A percentile compares a stretch with the other conserved stretches of the same genome.
These are phyloP conservation scores for Corynascus novoguineensis DNA, from an alignment of 495 filamentous ascomycete species.

Conservation along the genomic window DNA sequence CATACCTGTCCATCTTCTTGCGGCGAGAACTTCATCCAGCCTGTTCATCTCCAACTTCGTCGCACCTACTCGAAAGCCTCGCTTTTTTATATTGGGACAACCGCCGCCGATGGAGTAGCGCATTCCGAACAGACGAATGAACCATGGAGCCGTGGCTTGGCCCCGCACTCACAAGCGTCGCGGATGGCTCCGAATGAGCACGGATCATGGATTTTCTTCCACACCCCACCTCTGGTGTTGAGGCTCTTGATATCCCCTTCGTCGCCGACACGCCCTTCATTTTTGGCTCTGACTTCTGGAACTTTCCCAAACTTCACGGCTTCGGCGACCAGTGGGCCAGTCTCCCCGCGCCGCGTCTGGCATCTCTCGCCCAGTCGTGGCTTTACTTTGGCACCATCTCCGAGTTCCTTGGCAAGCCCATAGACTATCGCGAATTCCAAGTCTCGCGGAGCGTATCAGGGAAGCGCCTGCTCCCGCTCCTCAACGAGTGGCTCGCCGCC, in stretches of 20 bases:
- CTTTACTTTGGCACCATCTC: slow-evolving; percentile 26
- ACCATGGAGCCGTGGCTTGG: slow-evolving; percentile 17
- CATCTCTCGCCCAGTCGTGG: slow-evolving; percentile 25
- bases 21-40: not conserved
- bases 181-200: not conserved
- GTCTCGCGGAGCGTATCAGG: slow-evolving; percentile 15
- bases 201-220: slow-evolving; percentile 25
- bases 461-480: slow-evolving; percentile 16
- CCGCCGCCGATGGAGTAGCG: not conserved
- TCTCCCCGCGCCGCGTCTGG: slow-evolving; percentile 21
- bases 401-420: slow-evolving; percentile 23
- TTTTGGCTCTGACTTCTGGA: slow-evolving; percentile 24
- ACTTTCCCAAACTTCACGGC: slow-evolving; percentile 24
- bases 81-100: not conserved
- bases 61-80: not conserved
- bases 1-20: not conserved
- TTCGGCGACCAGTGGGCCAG: slow-evolving; percentile 25
- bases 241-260: slow-evolving; percentile 23
- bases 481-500: slow-evolving; percentile 17
- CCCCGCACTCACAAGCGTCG: slow-evolving; percentile 11
- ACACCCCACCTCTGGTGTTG: slow-evolving; percentile 20
- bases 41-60: not conserved
- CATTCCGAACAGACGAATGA: not conserved
- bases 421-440: slow-evolving; percentile 21
- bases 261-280: slow-evolving; percentile 23